Percentiles rank a stretch among this genome's conserved stretches.
Evolutionary conservation across 164 flowering plant species (phyloP).

Genomic region (Aristolochia fimbriata): DNA sequence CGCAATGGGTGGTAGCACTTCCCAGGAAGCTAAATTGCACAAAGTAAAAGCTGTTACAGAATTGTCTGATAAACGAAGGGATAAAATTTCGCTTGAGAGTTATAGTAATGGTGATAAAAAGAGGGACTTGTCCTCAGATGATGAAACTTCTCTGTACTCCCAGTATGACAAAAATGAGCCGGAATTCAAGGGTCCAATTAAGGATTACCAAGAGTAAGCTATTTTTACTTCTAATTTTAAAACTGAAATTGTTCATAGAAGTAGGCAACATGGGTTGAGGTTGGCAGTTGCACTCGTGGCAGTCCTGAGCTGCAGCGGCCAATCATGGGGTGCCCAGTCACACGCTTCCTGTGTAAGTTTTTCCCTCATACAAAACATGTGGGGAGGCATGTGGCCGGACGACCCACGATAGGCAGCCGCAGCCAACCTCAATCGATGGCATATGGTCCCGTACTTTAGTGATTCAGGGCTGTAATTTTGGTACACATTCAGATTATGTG

Average conservation of each 20-base stretch:
- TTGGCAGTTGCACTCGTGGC: too few relatives aligned
- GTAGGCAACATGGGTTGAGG: too few relatives aligned
- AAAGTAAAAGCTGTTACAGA: conserved; percentile 25
- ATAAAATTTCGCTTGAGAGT: conserved; percentile 17
- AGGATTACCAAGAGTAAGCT: conserved; percentile 64
- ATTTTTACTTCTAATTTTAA: conserved; percentile 3
- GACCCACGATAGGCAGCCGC: too few relatives aligned
- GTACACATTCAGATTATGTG: neutral
- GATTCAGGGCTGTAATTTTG: neutral
- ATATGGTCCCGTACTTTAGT: too few relatives aligned
- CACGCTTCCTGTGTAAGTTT: too few relatives aligned
- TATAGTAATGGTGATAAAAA: conserved; percentile 26
- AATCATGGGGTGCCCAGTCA: too few relatives aligned
- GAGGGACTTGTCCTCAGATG: conserved; percentile 64
- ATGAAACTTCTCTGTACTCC: conserved; percentile 45
- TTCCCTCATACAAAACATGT: too few relatives aligned
- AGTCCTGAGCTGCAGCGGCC: too few relatives aligned
- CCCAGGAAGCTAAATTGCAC: conserved; percentile 36
- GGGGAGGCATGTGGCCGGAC: too few relatives aligned
- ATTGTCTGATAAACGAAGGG: conserved; percentile 28
- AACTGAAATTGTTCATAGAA: too few relatives aligned
- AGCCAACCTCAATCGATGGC: too few relatives aligned
- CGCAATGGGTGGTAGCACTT: conserved; percentile 16
- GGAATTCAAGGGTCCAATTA: conserved; percentile 77
- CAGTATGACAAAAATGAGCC: conserved; percentile 89